A percentile compares a stretch with the other conserved stretches of the same genome.
Evolutionary conservation across 2,329 filamentous ascomycete species (phyloP).

Genomic region (Aspergillus sp.): DNA sequence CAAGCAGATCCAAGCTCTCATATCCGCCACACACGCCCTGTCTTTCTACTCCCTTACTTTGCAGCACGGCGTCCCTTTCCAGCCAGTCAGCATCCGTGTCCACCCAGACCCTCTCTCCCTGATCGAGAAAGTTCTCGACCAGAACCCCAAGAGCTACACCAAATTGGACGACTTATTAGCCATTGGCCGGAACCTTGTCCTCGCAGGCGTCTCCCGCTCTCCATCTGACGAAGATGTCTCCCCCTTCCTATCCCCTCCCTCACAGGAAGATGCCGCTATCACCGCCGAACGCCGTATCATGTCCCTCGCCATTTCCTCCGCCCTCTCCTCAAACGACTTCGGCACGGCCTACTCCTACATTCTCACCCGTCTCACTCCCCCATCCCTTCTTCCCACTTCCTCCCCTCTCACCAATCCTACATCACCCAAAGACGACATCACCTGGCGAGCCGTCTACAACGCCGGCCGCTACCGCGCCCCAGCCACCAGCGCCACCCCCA

Average conservation of each 20-base stretch:
- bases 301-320: conserved; percentile 48
- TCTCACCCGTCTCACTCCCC: conserved; percentile 56
- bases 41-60: conserved; percentile 67
- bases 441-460: conserved; percentile 65
- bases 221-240: conserved; percentile 23
- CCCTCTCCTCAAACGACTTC: conserved; percentile 47
- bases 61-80: conserved; percentile 65
- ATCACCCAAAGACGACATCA: conserved; percentile 55
- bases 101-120: conserved; percentile 61
- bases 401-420: conserved; percentile 30
- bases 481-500: conserved; percentile 29
- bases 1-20: conserved; percentile 53
- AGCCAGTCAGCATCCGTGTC: conserved; percentile 67
- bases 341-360: conserved; percentile 69
- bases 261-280: conserved; percentile 31
- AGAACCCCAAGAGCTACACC: conserved; percentile 63
- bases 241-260: conserved; percentile 12
- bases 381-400: conserved; percentile 34
- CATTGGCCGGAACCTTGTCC: conserved; percentile 62
- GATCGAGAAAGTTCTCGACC: conserved; percentile 61
- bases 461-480: conserved; percentile 58
- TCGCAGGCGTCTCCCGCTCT: conserved; percentile 43
- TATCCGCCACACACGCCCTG: conserved; percentile 63
- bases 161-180: conserved; percentile 64
- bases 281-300: conserved; percentile 50